Base-by-base conservation (phyloP, 2,329 filamentous ascomycete genomes). In the Elsinoe necatrix region DNA sequence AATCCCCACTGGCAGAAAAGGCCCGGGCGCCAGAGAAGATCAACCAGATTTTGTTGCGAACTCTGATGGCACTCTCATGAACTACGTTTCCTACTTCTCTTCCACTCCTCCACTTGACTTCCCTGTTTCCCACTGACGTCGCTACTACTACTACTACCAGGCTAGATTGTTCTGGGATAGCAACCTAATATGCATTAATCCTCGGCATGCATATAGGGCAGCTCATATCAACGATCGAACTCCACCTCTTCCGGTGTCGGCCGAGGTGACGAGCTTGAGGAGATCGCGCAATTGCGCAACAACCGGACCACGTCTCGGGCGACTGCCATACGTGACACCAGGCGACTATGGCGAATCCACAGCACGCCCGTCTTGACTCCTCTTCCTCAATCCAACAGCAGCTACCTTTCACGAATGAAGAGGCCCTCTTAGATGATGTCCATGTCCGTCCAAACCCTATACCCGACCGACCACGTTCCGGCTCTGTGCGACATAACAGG, bases 401-500 rank as follows among this genome's bases (percentile, higher is more conserved):
- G 20, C 47, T 61, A 21, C 59, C 61, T 25, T 59, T 58, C n/a
- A 34, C 61, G 47, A 61, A 61, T 54, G 60, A 61, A 34, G 61
- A 59, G 35, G 56, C 57, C 34, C 37, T 54, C 21, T 35, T 48
- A n/a, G 42, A 58, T n/a, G 59, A 59, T 29, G 34, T 39, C 23
- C 29, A 50, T 5, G 54, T 31, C 16, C 11, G 31, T 11, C 58
- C 42, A 35, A 51, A 37, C 31, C 47, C 54, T 34, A 59, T 55
- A 41, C 56, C 52, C 34, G 58, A 58, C 56, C 42, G 48, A 2
- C 41, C 57, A 20, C 59, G 61, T 31, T 50, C 55, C 23, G 60
- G 60, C 27, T 61, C 58, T 8, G 52, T 58, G 7, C 54, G 57
- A 23, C 25, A 45, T 20, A 61, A 61, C 16, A 47, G 54, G 29